phyloP scores from a whole-genome alignment of 1,284 basidiomycete genomes.

The Boletellus deceptivus region DNA sequence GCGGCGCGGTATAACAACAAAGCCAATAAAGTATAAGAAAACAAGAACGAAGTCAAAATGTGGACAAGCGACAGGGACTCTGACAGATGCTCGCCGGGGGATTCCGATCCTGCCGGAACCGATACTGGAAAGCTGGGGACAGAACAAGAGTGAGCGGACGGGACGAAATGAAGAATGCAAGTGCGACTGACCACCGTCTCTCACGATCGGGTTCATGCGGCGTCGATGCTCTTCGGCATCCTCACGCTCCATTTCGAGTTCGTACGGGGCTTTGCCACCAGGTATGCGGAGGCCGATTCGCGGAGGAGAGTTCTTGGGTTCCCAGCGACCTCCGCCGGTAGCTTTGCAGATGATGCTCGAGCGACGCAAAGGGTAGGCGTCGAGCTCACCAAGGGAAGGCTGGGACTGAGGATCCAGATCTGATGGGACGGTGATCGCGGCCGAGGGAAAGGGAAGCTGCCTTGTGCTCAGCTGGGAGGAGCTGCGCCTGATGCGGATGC shows the following conservation, averaged over 20 bases:
- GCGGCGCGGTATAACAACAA: constrained; percentile 33
- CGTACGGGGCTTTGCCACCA: constrained; percentile 61
- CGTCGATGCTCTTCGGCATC: constrained; percentile 49
- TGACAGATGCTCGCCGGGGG: constrained; percentile 34
- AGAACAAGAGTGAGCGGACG: constrained; percentile 5
- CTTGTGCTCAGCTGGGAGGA: constrained; percentile 30
- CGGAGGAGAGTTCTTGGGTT: constrained; percentile 52
- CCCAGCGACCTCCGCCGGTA: constrained; percentile 73
- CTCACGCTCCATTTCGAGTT: constrained; percentile 63
- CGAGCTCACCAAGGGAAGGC: constrained; percentile 58
- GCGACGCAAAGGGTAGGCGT: constrained; percentile 64
- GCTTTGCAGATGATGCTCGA: constrained; percentile 69
- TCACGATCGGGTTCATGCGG: constrained; percentile 57
- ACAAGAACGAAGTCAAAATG: constrained; percentile 41
- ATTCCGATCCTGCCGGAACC: constrained; percentile 48
- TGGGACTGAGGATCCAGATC: constrained; percentile 33
- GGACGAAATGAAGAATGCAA: neutral
- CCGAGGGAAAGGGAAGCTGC: constrained; percentile 36
- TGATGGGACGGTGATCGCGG: constrained; percentile 30
- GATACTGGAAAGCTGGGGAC: constrained; percentile 55
- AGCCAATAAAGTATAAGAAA: constrained; percentile 20
- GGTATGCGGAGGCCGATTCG: constrained; percentile 53
- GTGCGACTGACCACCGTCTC: constrained; percentile 50
- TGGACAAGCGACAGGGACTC: constrained; percentile 46
- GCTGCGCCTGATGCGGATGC: constrained; percentile 28